These are phyloP conservation scores for Citeromyces hawaiiensis DNA, from an alignment of 1,139 yeast species.

Conservation along the genomic window DNA sequence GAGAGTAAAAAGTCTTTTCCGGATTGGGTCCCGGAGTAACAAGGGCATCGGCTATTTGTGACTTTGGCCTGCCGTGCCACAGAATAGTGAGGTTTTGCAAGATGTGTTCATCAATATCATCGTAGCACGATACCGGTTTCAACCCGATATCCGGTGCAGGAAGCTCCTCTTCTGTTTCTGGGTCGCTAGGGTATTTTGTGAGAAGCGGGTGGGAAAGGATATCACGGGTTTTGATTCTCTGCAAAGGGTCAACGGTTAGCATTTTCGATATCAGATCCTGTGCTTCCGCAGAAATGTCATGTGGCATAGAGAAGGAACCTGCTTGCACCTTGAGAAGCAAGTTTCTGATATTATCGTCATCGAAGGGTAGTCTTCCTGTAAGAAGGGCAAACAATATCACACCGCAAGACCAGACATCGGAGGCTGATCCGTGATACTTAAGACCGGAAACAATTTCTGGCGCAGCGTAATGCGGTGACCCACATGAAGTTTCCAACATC, in stretches of 20 bases:
- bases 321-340: conserved; percentile 61
- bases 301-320: conserved; percentile 64
- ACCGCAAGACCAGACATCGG: conserved; percentile 84
- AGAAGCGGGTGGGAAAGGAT: conserved; percentile 71
- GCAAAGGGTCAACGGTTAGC: conserved; percentile 67
- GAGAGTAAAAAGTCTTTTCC: conserved; percentile 82
- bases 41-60: conserved; percentile 45
- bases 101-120: conserved; percentile 69
- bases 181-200: conserved; percentile 28
- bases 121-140: conserved; percentile 32
- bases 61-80: conserved; percentile 77
- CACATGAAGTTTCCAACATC: conserved; percentile 67
- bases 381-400: conserved; percentile 64
- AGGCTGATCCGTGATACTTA: conserved; percentile 70
- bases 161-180: conserved; percentile 12
- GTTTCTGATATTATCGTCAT: conserved; percentile 66
- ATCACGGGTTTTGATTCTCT: conserved; percentile 63
- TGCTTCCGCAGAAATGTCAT: conserved; percentile 51
- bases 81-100: conserved; percentile 74
- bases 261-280: conserved; percentile 57
- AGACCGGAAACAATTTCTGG: conserved; percentile 76
- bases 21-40: conserved; percentile 50
- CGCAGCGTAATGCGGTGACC: conserved; percentile 81
- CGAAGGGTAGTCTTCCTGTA: conserved; percentile 73
- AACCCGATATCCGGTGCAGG: conserved; percentile 16